Evolutionary conservation across 495 filamentous ascomycete genomes (phyloP).

Genomic region (Saxophila tyrrhenica): DNA sequence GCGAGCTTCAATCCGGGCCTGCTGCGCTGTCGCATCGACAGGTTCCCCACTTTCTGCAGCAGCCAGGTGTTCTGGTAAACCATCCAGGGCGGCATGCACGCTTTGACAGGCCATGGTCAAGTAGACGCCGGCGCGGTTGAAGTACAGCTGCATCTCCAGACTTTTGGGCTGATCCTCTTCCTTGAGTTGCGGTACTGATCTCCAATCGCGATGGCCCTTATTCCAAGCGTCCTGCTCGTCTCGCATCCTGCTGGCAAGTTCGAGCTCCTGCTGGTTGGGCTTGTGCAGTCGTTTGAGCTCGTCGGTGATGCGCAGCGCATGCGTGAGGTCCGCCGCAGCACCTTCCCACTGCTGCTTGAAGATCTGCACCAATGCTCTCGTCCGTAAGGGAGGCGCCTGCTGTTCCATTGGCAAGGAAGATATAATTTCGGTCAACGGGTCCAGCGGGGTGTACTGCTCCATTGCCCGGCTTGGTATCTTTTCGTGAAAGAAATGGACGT

Average conservation of each 20-base stretch:
- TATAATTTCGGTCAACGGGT: conserved; percentile 55
- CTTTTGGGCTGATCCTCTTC: conserved; percentile 64
- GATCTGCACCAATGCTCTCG: conserved; percentile 57
- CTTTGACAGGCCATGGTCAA: conserved; percentile 56
- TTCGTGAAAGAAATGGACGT: conserved; percentile 81
- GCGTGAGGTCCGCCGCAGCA: conserved; percentile 55
- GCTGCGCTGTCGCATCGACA: conserved; percentile 28
- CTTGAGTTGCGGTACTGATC: conserved; percentile 42
- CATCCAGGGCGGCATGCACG: conserved; percentile 44
- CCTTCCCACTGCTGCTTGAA: conserved; percentile 65
- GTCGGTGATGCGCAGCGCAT: conserved; percentile 48
- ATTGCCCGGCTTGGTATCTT: conserved; percentile 71
- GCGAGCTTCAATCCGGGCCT: conserved; percentile 43
- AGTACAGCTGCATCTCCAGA: conserved; percentile 60
- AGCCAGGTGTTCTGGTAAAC: conserved; percentile 25
- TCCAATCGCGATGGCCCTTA: conserved; percentile 35
- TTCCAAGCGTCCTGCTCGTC: conserved; percentile 25
- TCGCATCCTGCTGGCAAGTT: conserved; percentile 33
- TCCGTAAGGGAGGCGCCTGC: conserved; percentile 47
- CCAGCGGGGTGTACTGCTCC: conserved; percentile 57
- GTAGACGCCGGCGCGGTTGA: conserved; percentile 65
- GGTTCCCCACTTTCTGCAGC: conserved; percentile 24
- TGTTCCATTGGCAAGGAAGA: conserved; percentile 47
- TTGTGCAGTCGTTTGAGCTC: conserved; percentile 34
- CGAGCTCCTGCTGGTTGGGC: conserved; percentile 36